Evolutionary conservation across 768 basidiomycete species (phyloP).

Genomic region (Collybia mongolica): DNA sequence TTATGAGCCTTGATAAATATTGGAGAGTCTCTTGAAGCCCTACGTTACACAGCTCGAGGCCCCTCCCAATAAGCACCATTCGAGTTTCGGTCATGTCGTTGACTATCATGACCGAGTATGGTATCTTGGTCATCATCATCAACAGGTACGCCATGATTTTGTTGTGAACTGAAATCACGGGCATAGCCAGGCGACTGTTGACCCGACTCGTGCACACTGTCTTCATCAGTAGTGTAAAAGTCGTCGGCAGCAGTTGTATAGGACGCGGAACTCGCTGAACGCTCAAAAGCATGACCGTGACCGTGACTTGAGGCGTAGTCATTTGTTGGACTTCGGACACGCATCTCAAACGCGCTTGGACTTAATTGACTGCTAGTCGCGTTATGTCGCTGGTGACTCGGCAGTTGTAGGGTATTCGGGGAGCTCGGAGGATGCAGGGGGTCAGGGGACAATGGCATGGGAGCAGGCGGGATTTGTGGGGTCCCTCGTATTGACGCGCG

Average conservation of each 20-base stretch:
- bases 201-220: background rate
- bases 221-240: constrained; percentile 30
- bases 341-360: constrained; percentile 35
- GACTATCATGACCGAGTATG: background rate
- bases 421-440: constrained; percentile 22
- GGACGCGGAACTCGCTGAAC: constrained; percentile 39
- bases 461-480: constrained; percentile 11
- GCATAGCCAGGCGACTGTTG: background rate
- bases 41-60: constrained; percentile 38
- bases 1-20: background rate
- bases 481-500: constrained; percentile 17
- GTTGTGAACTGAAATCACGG: no score
- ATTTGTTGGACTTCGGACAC: constrained; percentile 29
- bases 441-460: constrained; percentile 24
- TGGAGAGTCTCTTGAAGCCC: background rate
- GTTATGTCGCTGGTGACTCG: constrained; percentile 1
- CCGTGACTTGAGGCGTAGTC: constrained; percentile 7
- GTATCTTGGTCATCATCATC: no score
- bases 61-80: constrained; percentile 36
- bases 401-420: constrained; percentile 15
- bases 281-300: constrained; percentile 18
- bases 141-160: no score
- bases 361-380: constrained; percentile 5
- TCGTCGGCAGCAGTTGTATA: constrained; percentile 46
- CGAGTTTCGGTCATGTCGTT: constrained; percentile 1